A percentile compares a stretch with the other conserved stretches of the same genome.
Conservation (phyloP, 2,329 filamentous ascomycete species). For the Lasiodiplodia theobromae region DNA sequence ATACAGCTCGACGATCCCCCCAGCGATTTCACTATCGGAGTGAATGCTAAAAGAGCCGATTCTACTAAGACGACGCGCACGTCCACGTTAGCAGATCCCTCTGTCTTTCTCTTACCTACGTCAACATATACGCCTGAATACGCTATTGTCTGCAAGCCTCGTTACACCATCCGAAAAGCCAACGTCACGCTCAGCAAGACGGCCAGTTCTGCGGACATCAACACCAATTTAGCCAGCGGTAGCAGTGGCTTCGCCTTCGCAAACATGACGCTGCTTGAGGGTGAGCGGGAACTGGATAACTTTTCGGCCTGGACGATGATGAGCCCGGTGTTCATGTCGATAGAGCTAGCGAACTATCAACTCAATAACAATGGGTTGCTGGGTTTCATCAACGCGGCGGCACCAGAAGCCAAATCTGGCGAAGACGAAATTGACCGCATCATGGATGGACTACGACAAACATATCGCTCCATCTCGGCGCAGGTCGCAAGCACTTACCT, state of each 20-base stretch:
- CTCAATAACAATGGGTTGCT: neutral
- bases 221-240: neutral
- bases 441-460: neutral
- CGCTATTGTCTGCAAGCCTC: neutral
- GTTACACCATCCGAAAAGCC: neutral
- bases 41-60: neutral
- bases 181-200: neutral
- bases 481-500: neutral
- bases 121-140: neutral
- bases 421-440: neutral
- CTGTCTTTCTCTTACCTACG: neutral
- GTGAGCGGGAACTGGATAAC: neutral
- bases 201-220: neutral
- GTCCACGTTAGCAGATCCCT: neutral
- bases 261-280: neutral
- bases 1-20: neutral
- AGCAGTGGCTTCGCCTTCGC: neutral
- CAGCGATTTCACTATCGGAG: neutral
- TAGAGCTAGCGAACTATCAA: neutral
- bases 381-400: neutral
- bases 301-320: neutral
- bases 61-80: neutral
- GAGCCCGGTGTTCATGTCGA: conserved; percentile 1
- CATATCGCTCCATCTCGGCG: neutral
- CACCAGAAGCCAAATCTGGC: neutral